These are phyloP conservation scores for Ophioceras dolichostomum DNA, from an alignment of 2,329 filamentous ascomycete species.

Conservation along the genomic window DNA sequence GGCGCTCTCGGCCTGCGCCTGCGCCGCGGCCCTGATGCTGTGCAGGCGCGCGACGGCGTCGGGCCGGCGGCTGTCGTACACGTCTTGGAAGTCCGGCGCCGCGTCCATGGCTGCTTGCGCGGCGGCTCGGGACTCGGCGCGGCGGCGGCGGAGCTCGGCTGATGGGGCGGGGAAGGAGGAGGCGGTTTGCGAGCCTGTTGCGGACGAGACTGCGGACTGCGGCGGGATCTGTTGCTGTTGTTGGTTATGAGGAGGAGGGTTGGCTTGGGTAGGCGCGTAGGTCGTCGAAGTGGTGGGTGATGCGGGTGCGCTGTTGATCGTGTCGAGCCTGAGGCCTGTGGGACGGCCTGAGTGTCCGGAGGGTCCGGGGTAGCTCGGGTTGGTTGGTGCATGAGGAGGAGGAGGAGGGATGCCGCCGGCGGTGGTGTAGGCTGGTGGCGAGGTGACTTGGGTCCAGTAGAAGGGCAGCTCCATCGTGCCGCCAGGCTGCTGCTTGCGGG, in stretches of 20 bases:
- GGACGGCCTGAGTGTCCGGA: too few relatives aligned
- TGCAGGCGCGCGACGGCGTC: conserved; percentile 6
- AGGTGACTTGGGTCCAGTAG: conserved; percentile 31
- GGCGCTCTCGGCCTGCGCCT: background rate
- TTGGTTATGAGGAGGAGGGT: background rate
- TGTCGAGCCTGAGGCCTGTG: background rate
- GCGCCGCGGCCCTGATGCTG: conserved; percentile 3
- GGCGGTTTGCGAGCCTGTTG: background rate
- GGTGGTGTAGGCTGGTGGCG: too few relatives aligned
- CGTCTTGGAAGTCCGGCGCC: conserved; percentile 13
- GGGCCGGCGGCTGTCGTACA: conserved; percentile 10
- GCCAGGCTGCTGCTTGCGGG: conserved; percentile 60
- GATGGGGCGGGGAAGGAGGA: conserved; percentile 1
- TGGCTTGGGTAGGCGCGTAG: background rate
- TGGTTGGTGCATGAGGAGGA: conserved; percentile 3
- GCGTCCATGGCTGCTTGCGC: conserved; percentile 10
- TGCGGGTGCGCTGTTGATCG: background rate
- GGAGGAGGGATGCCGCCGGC: conserved; percentile 18
- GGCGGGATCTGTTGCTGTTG: background rate
- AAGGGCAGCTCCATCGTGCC: conserved; percentile 55
- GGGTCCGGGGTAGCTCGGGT: too few relatives aligned
- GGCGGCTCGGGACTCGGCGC: conserved; percentile 5
- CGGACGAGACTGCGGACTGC: background rate
- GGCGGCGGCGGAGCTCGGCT: conserved; percentile 2
- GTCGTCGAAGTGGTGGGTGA: conserved; percentile 1